Base-by-base conservation (phyloP, 1,139 yeast genomes). In the Diutina ranongensis region DNA sequence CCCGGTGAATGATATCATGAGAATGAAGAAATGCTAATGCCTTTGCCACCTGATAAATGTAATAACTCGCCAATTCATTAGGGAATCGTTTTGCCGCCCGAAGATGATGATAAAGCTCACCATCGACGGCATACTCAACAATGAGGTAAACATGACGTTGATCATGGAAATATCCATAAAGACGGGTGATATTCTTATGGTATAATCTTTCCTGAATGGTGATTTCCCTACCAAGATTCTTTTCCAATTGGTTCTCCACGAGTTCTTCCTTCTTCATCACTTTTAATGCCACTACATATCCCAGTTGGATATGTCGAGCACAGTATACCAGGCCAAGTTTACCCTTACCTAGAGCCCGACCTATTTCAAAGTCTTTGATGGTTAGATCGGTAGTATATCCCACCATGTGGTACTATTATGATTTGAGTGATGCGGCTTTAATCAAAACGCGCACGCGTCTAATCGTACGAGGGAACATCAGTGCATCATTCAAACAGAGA, bases 271-370 rank as follows among this genome's bases (percentile, higher is more conserved):
- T 89, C 50, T 81, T 79, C 95, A 92, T 86, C 5, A 83, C 94
- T 58, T 92, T 92, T 54, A 92, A 65, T 0, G 98, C 98, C 60
- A 94, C 85, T 2, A 92, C 71, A 55, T 78, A 85, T 1, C 94
- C 95, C 0, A 87, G 74, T 28, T 64, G 56, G 54, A 76, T 80
- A 58, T 89, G 97, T 49, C 75, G 72, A 13, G 84, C 97, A 56
- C 95, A 85, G 61, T 88, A 89, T 0, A 92, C 98, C 54, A 78
- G 80, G 2, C 98, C 98, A 55, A 89, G 78, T 60, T 88, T 88
- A 2, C 98, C 98, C 58, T 86, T 87, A 0, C 98, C 98, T 35
- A 92, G 71, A 48, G 84, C 80, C 47, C 83, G 75, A 12, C 98
- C 98, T 42, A 92, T 73, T 54, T 88, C 96, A 64, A 87, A 92